Base-by-base conservation (phyloP, 495 filamentous ascomycete genomes). In the Cercophora samala region DNA sequence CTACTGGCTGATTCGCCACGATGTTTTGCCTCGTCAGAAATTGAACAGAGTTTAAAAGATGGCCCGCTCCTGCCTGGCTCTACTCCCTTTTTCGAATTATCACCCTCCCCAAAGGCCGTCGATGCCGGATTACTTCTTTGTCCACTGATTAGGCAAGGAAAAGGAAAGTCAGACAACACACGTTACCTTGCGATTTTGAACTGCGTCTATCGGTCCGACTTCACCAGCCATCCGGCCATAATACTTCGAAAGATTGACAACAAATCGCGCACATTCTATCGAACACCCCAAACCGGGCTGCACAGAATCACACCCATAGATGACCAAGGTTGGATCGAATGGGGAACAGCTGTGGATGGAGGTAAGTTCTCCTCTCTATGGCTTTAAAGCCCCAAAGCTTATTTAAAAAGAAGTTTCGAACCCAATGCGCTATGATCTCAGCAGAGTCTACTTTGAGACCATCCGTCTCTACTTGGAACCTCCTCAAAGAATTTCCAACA, bases 11-110 rank as follows among this genome's bases (percentile, higher is more conserved):
- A 62, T 29, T 62, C 60, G 5, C 60, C 60, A 1, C 26, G 18
- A 42, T 62, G 60, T 29, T 62, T 46, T 46, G 60, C 15, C 26
- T 62, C 60, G 3, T 62, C 60, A 19, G 60, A 62, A 23, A 42
- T 62, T 29, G 17, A 9, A n/a, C 60, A 62, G 26, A 19, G 18
- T 37, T 46, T 46, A 21, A 21, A n/a, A 6, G 17, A 42, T 19
- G 60, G 60, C 19, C 60, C 60, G 11, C 8, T 29, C n/a, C 32
- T 25, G 13, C n/a, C 60, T n/a, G 60, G 26, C 18, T 18, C 60
- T 9, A 25, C 25, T n/a, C 19, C 60, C 2, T 62, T 24, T 5
- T 62, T 21, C 60, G 26, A 62, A 11, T 19, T 62, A n/a, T 37
- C 19, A 6, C 60, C 60, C 1, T 37, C 60, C 2, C 32, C 60